Base-by-base conservation (phyloP, 2,329 filamentous ascomycete genomes). In the Chrysoporthe deuterocubensis region DNA sequence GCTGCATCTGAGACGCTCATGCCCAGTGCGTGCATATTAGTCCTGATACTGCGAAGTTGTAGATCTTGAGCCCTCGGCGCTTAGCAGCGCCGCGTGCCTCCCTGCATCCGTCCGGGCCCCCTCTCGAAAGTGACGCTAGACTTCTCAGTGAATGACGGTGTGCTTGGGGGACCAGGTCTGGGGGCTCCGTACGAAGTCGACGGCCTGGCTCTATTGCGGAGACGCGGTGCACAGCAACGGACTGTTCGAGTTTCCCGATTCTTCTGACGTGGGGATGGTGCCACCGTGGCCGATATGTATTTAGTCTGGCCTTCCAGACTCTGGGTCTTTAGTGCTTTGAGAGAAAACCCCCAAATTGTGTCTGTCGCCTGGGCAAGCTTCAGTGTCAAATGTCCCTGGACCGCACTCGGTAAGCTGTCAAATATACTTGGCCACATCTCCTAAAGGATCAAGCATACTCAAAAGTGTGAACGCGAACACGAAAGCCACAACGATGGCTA, bases 401-500 rank as follows among this genome's bases (percentile, higher is more conserved):
- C 4, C 4, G 11, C 48, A 52, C 9, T n/a, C 4, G 21, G 5
- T 4, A 21, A 26, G 48, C 21, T 26, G 48, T 52, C 48, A 26
- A 26, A 52, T 14, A 6, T 21, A 54, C 13, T 32, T 5, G 50
- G 26, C 50, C 4, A 26, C 21, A n/a, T 52, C n/a, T 6, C 21
- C 48, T 52, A 4, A 14, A 52, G 26, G n/a, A 52, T n/a, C 48
- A 52, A 32, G 7, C n/a, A 1, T 26, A 13, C 21, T 52, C n/a
- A 21, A n/a, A 18, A 52, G 4, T 21, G 8, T 2, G n/a, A n/a
- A n/a, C 44, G 4, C 16, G 44, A 7, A 48, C 44, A 9, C 21
- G 9, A 13, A 32, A 32, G 7, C 26, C 11, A 14, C 16, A 42
- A 56, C 14, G 0, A 67, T 69, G 67, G 67, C 59, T 21, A 59